Conservation (phyloP, 495 filamentous ascomycete genomes). For the Rostrohypoxylon terebratum region DNA sequence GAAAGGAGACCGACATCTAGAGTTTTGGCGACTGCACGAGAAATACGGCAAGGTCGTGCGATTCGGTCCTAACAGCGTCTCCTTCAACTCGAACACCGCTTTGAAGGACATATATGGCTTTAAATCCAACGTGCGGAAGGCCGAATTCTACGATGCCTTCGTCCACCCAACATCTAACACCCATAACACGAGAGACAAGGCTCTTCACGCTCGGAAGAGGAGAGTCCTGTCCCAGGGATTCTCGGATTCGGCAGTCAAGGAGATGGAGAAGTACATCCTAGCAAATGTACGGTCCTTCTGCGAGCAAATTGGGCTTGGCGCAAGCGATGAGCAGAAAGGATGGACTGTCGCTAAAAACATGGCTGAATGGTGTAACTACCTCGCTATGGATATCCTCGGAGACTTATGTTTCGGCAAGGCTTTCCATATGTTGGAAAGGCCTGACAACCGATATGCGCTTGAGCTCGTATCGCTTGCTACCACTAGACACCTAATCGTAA, state of each 20-base stretch:
- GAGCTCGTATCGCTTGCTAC: slow-evolving; percentile 67
- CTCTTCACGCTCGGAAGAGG: slow-evolving; percentile 71
- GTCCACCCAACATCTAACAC: slow-evolving; percentile 69
- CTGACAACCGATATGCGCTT: slow-evolving; percentile 68
- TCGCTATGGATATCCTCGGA: slow-evolving; percentile 79
- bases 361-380: slow-evolving; percentile 72
- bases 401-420: slow-evolving; percentile 77
- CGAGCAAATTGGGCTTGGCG: slow-evolving; percentile 59
- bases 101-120: slow-evolving; percentile 72
- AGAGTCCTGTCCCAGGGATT: slow-evolving; percentile 73
- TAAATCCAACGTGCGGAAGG: slow-evolving; percentile 70
- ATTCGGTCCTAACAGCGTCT: slow-evolving; percentile 71
- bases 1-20: slow-evolving; percentile 69
- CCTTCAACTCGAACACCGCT: slow-evolving; percentile 66
- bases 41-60: slow-evolving; percentile 70
- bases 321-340: slow-evolving; percentile 53
- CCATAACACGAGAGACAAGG: slow-evolving; percentile 69
- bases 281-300: slow-evolving; percentile 64
- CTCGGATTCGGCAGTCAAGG: slow-evolving; percentile 66
- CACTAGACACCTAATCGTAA: slow-evolving; percentile 66
- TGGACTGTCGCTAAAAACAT: slow-evolving; percentile 65
- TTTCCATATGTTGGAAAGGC: slow-evolving; percentile 75
- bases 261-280: slow-evolving; percentile 69
- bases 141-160: slow-evolving; percentile 73
- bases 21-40: slow-evolving; percentile 68